phyloP scores from a whole-genome alignment of 2,329 filamentous ascomycete genomes.

The Stylonectria norvegica region DNA sequence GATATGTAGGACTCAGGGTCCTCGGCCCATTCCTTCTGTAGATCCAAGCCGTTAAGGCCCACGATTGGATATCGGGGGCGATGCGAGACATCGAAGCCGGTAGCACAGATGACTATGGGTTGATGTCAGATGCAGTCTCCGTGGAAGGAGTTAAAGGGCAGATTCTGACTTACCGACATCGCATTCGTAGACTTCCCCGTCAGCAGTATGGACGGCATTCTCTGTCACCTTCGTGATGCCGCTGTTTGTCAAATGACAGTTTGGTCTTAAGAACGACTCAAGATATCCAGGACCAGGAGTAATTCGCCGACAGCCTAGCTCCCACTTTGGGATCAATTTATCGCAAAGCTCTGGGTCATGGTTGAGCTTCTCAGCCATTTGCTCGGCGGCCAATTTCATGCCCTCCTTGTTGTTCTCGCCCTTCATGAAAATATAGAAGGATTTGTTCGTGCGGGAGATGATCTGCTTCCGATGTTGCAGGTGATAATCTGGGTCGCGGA shows the following conservation, averaged over 20 bases:
- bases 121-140: neutral
- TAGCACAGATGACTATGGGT: constrained; percentile 47
- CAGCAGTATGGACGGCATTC: constrained; percentile 17
- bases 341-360: constrained; percentile 20
- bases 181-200: constrained; percentile 18
- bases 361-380: constrained; percentile 21
- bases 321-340: constrained; percentile 22
- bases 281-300: constrained; percentile 20
- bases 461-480: constrained; percentile 44
- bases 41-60: constrained; percentile 43
- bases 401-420: constrained; percentile 19
- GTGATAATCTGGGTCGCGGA: constrained; percentile 52
- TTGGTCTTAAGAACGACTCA: constrained; percentile 17
- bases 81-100: constrained; percentile 54
- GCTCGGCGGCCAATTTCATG: constrained; percentile 19
- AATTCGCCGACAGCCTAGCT: constrained; percentile 18
- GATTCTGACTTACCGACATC: constrained; percentile 20
- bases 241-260: constrained; percentile 20
- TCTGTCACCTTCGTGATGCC: constrained; percentile 17
- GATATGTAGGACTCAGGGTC: constrained; percentile 30
- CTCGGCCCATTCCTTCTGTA: constrained; percentile 51
- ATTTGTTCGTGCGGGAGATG: constrained; percentile 25
- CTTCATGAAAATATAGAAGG: constrained; percentile 34
- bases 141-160: too few species aligned
- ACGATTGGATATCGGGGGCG: constrained; percentile 48